Base-by-base conservation (phyloP, 148 eudicot genomes). In the Silene latifolia region DNA sequence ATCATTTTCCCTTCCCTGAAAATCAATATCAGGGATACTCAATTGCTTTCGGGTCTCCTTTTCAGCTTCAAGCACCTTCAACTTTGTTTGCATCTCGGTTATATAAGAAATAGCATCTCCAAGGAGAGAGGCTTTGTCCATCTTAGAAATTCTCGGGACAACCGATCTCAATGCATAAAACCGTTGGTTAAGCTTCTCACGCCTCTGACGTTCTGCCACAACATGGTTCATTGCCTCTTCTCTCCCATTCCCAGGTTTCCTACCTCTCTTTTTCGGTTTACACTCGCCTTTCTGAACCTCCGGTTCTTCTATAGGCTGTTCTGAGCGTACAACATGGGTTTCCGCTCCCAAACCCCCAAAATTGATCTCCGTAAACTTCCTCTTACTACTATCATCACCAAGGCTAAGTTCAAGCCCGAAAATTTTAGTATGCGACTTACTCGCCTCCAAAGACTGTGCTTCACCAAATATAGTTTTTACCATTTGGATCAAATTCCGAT, bases 41-140 rank as follows among this genome's bases (percentile, higher is more conserved):
- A 76, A 27, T n/a, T 74, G 79, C 74, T 80, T 81, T 77, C 76
- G 88, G 63, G 75, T 72, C 67, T 81, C 91, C 81, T 88, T 95
- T 72, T 90, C 96, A 7, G 89, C 77, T 78, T 95, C 97, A 78
- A 95, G 72, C 73, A 83, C 77, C 80, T 81, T 82, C 23, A 95
- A 83, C 85, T 86, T 90, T 75, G 76, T 79, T 84, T 92, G 92
- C 73, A 95, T 90, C 83, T 95, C 97, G 2, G 91, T 89, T 24
- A 95, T 92, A 70, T 90, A 92, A 5, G 96, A 81, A 69, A 95
- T 95, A 15, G 99, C 99, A 76, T 95, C 99, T 11, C 96, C 97
- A 25, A 95, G 89, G 25, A 95, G 88, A 23, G 98, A 95, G 12
- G 98, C 98, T 59, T 95, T 95, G 78, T 95, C 98, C 98, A 95